Base-by-base conservation (phyloP, 148 eudicot species). In the Silene uniflora region DNA sequence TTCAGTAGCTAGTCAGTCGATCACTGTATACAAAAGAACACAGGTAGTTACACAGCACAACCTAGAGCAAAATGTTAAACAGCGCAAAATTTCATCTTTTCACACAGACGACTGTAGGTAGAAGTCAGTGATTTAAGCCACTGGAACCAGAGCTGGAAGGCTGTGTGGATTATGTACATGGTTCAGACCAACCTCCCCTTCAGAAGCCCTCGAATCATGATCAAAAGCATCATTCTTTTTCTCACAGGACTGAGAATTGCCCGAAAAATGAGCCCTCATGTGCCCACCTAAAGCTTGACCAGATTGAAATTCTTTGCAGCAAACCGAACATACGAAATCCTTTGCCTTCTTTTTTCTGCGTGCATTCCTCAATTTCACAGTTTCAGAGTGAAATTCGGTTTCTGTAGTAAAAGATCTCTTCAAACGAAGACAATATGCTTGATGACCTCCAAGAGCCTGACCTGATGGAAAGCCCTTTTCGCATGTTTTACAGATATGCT, bases 221-320 rank as follows among this genome's bases (percentile, higher is more conserved):
- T 69, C 64, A 55, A 24, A 42, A 65, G 52, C 62, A 16, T 49
- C 24, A 63, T 23, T 47, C 67, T 73, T 84, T 23, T 11, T 72
- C 62, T 61, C 78, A 68, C 32, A 76, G 55, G 61, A 75, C 61
- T 68, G 86, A n/a, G 74, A 10, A 6, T 62, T 73, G 22, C 72
- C 81, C 46, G 65, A 44, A 69, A 65, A 77, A 73, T 89, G 92
- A 85, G 85, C 88, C 82, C 87, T 89, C 84, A 82, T 87, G 80
- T 89, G 92, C 27, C 88, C 90, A 44, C 92, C 89, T 76, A 89
- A 79, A 66, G 89, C 88, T 81, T 83, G 90, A 4, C 90, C 90
- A 21, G 90, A 83, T 62, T 65, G 17, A 67, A 89, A 89, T 18
- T 42, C 76, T 73, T 84, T 89, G 61, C 44, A 76, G 78, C 92